Evolutionary conservation across 1,284 basidiomycete species (phyloP), one percentile per base, ranked within the genome.

Genomic region (Melampsora occidentalis): DNA sequence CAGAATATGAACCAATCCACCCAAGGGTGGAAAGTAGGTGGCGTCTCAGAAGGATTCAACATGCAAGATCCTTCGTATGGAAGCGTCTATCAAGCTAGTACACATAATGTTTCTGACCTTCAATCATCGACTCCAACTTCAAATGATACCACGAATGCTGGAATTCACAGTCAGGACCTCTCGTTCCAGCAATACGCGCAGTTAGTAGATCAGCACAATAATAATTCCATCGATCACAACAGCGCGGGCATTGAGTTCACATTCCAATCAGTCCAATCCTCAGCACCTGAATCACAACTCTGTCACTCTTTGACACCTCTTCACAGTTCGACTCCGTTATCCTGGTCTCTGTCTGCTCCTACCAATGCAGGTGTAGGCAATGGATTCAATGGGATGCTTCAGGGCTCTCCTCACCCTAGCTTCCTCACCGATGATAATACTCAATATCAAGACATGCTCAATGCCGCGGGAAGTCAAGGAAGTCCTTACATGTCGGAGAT

Each of bases 271-370:
- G n/a, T 28, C 20, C 53, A 57, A 57, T 22, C 53, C 2, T 57
- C 53, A n/a, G 53, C 53, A n/a, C 28, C 53, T 16, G 53, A 57
- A 57, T 57, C 53, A 57, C 53, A 57, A 57, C 53, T 57, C 3
- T n/a, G 53, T 57, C 53, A 57, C n/a, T 22, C 53, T 57, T 4
- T 57, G 53, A 28, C 53, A 9, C 53, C 53, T 57, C 53, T n/a
- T n/a, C 53, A 57, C 53, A 57, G 7, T 57, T n/a, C 53, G 7
- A n/a, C 53, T 22, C 53, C 53, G 18, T 14, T 57, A 57, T n/a
- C 28, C 28, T 57, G 53, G 53, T 57, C 53, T 2, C 16, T 57
- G 53, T 57, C 53, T 57, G 53, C 53, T 28, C 53, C 53, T 2
- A 57, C n/a, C 53, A 28, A 57, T n/a, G 53, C 20, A 16, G 28